Evolutionary conservation across 768 basidiomycete genomes (phyloP).

Genomic region (Boletus rubescentipes): DNA sequence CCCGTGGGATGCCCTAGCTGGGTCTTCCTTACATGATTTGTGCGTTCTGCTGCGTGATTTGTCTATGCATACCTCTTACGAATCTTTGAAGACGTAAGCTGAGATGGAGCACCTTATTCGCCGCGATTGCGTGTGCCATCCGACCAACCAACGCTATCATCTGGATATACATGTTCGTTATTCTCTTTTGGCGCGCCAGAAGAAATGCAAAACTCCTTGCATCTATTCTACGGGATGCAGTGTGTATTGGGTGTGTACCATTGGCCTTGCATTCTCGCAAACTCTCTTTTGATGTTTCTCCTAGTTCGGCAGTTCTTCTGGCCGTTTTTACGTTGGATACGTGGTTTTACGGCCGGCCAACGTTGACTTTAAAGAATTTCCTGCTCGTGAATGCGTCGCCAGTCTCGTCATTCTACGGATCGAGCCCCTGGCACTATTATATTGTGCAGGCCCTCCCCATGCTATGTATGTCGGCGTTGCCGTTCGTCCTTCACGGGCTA

Average conservation of each 20-base stretch:
- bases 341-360: conserved; percentile 61
- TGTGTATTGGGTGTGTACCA: conserved; percentile 45
- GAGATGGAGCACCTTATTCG: conserved; percentile 48
- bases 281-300: conserved; percentile 5
- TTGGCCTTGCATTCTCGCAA: conserved; percentile 1
- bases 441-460: conserved; percentile 83
- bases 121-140: conserved; percentile 75
- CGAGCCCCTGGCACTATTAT: conserved; percentile 87
- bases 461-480: conserved; percentile 68
- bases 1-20: conserved; percentile 58
- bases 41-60: conserved; percentile 3
- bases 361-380: conserved; percentile 82
- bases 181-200: conserved; percentile 56
- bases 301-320: conserved; percentile 21
- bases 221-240: conserved; percentile 39
- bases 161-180: conserved; percentile 70
- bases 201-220: conserved; percentile 30
- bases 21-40: conserved; percentile 24
- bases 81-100: conserved; percentile 34
- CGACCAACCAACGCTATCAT: conserved; percentile 89
- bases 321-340: conserved; percentile 58
- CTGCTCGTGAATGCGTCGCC: conserved; percentile 77
- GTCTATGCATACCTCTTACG: conserved; percentile 24
- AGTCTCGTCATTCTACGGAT: conserved; percentile 91
- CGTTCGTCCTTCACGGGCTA: conserved; percentile 67